Conservation (phyloP, 1,284 basidiomycete species). For the Microstroma glucosiphilum region DNA sequence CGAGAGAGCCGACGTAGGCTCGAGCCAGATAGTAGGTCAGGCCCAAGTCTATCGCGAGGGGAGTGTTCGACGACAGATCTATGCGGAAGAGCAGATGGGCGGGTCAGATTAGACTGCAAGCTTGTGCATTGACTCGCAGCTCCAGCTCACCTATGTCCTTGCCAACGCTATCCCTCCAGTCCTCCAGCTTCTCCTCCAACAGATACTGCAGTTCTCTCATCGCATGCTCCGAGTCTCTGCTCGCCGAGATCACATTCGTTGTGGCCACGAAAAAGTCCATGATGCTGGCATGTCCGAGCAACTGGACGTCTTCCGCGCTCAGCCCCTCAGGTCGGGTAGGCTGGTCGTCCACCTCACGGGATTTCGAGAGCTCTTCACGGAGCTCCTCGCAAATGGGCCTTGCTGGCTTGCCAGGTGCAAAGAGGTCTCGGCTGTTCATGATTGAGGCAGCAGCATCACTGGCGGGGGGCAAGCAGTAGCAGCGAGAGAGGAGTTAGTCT, state of each 20-base stretch:
- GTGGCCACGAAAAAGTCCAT: slow-evolving; percentile 13
- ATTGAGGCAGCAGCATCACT: slow-evolving; percentile 41
- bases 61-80: slow-evolving; percentile 16
- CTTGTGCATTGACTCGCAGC: not conserved
- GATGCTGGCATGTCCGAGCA: slow-evolving; percentile 14
- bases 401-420: slow-evolving; percentile 27
- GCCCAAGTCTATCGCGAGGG: slow-evolving; percentile 17
- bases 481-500: too few relatives aligned
- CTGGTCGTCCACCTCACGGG: not conserved
- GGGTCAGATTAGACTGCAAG: not conserved
- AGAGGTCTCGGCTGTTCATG: slow-evolving; percentile 27
- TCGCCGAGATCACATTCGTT: not conserved
- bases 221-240: not conserved
- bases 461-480: too few relatives aligned
- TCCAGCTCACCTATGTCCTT: slow-evolving; percentile 14
- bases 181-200: slow-evolving; percentile 10
- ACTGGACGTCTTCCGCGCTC: slow-evolving; percentile 9
- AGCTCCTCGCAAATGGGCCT: not conserved
- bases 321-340: not conserved
- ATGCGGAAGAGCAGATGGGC: not conserved
- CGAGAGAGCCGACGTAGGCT: slow-evolving; percentile 18
- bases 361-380: not conserved
- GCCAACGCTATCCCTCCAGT: slow-evolving; percentile 11
- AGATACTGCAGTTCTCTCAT: not conserved
- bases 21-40: slow-evolving; percentile 14